Evolutionary conservation across 2,329 filamentous ascomycete species (phyloP), one percentile per base, ranked within the genome.

Genomic region (Pseudocercospora crystallina): DNA sequence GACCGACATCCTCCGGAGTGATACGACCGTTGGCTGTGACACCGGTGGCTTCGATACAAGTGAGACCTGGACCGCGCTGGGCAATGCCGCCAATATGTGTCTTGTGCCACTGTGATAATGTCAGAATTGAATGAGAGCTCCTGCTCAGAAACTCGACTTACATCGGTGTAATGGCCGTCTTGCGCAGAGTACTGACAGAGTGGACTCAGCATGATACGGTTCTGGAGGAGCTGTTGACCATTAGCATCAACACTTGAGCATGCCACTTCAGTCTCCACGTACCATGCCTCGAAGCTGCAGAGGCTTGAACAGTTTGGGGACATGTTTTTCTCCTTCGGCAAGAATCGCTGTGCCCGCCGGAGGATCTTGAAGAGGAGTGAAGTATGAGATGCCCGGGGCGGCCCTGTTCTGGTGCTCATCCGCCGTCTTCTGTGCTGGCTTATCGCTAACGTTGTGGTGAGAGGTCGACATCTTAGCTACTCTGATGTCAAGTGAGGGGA

Each of bases 11-110:
- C 67, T 91, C 78, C 1, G 90, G 89, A 0, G 87, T 87, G 74
- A 95, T 95, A 48, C 91, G 82, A 26, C 90, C 90, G 60, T 91
- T 83, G 5, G 88, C 72, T 8, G 81, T 76, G 0, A 95, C 87
- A 30, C 84, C 77, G 0, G 88, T 90, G 20, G 90, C 89, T 73
- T 96, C 91, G 50, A 91, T 77, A 53, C 90, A 81, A 42, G 86
- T 75, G 13, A 95, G 75, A 1, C 82, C 87, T 0, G 87, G 85
- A 10, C 91, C 91, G 49, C 86, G 83, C 51, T 86, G 77, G 15
- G 89, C 80, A 60, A 90, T 90, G 54, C 89, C 85, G 49, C 90
- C 89, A 20, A 92, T 77, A 67, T 12, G 61, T 2, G 90, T 84
- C 43, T 92, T 75, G 69, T 96, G 90, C 80, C 84, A 96, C 56